Evolutionary conservation across 805 yeast species (phyloP), one percentile per base, ranked within the genome.

Genomic region (Tetrapisispora iriomotensis): DNA sequence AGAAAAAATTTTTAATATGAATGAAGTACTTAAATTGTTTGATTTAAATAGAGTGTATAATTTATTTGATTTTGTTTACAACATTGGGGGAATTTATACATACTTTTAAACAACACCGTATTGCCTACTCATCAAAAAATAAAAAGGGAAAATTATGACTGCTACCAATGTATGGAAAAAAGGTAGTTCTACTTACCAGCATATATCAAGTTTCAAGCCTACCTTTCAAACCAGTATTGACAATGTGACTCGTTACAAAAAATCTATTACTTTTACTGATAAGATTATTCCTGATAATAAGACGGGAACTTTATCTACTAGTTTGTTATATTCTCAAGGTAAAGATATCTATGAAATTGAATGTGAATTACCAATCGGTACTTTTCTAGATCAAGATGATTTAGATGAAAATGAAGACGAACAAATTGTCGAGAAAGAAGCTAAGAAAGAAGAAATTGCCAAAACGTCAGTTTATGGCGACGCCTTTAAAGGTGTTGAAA

Each of bases 391-490:
- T 18, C 46, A 48, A 12, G 43, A 47, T 28, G 38, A 42, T 15
- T 45, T 46, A 9, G 42, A 46, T 36, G 58, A 39, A 8, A 34
- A 40, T 7, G 29, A 39, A 25, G 26, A 38, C 19, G 28, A 21
- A 7, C 23, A 17, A 14, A 17, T 20, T 3, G 14, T 17, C 12
- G 34, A 34, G 13, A 25, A 31, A 12, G 26, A 31, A 18, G 31
- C 33, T 14, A 31, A 31, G 23, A 31, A 7, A 17, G 34, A 21
- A 14, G 22, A 31, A 22, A 31, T 31, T 21, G 23, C 19, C 4
- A 15, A 56, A 19, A 68, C 66, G 29, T 87, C 86, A 3, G 88
- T 80, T 50, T 67, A 68, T 37, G 94, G 81, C 30, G 90, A 80
- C 43, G 86, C 79, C 2, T 70, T 81, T 29, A 78, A 73, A 20